Percentiles rank a stretch among this genome's conserved stretches.
Conservation (phyloP, 768 basidiomycete genomes). For the Hydnomerulius pinastri region DNA sequence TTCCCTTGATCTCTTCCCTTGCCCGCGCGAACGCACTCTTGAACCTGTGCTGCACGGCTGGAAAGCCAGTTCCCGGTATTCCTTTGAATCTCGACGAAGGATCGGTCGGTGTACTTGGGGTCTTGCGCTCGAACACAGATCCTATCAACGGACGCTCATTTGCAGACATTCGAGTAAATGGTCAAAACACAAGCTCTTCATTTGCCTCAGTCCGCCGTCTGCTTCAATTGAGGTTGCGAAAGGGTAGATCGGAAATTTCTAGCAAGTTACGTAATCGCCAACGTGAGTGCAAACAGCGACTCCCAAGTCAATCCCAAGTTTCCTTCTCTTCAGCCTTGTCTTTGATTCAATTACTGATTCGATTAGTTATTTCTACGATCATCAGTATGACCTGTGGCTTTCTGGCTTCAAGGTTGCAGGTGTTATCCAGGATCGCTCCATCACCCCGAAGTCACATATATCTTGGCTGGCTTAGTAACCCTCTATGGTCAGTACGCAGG, state of each 20-base stretch:
- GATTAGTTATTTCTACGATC: too few relatives aligned
- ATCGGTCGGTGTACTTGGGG: slow-evolving; percentile 20
- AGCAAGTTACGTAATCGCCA: slow-evolving; percentile 13
- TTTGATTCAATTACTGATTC: too few relatives aligned
- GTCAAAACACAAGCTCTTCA: not conserved
- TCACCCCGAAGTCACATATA: too few relatives aligned
- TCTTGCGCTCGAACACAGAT: slow-evolving; percentile 47
- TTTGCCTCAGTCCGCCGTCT: too few relatives aligned
- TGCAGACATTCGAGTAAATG: slow-evolving; percentile 20
- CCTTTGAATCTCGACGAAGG: slow-evolving; percentile 23
- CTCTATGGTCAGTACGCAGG: too few relatives aligned
- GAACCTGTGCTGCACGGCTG: slow-evolving; percentile 62
- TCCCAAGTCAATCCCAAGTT: too few relatives aligned
- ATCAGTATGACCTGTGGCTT: too few relatives aligned
- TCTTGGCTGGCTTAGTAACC: too few relatives aligned
- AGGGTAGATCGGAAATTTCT: slow-evolving; percentile 3
- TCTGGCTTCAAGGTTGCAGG: too few relatives aligned
- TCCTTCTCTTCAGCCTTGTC: too few relatives aligned
- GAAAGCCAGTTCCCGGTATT: slow-evolving; percentile 53
- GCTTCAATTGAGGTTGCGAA: not conserved
- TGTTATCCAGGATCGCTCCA: too few relatives aligned
- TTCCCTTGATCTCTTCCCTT: slow-evolving; percentile 36
- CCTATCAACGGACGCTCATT: slow-evolving; percentile 39
- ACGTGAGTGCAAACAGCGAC: too few relatives aligned
- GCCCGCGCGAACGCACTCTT: slow-evolving; percentile 60